A percentile compares a stretch with the other conserved stretches of the same genome.
phyloP scores from a whole-genome alignment of 2,329 filamentous ascomycete species.

The Aspergillus intermedius region DNA sequence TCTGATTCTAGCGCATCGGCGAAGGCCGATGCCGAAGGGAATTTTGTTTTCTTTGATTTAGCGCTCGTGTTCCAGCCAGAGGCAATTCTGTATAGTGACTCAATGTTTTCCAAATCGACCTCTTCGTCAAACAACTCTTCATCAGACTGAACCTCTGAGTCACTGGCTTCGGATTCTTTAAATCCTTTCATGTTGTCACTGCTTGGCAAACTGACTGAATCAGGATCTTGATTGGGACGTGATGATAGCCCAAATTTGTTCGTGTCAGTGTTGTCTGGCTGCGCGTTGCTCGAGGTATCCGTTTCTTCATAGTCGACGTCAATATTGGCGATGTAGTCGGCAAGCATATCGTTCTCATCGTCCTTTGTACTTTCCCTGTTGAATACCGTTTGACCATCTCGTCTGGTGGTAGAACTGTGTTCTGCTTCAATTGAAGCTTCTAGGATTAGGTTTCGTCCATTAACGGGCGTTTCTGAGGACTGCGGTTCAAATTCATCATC shows the following conservation, averaged over 20 bases:
- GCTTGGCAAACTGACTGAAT: background rate
- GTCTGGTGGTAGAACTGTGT: background rate
- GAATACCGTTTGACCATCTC: background rate
- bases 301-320: conserved; percentile 22
- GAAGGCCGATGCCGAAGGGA: conserved; percentile 49
- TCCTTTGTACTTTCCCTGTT: conserved; percentile 21
- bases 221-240: background rate
- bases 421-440: background rate
- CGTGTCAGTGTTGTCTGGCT: background rate
- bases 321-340: conserved; percentile 38
- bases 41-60: conserved; percentile 4
- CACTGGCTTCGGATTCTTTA: background rate
- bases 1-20: conserved; percentile 54
- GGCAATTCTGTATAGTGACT: background rate
- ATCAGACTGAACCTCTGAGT: background rate
- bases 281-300: background rate
- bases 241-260: background rate
- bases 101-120: background rate
- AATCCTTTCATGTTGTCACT: background rate
- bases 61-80: background rate
- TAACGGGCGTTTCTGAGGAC: background rate
- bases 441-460: background rate
- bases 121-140: background rate
- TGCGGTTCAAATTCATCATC: background rate
- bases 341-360: conserved; percentile 43